Evolutionary conservation across 2,329 filamentous ascomycete genomes (phyloP), one percentile per base, ranked within the genome.

Genomic region (Thermothelomyces thermophilus): DNA sequence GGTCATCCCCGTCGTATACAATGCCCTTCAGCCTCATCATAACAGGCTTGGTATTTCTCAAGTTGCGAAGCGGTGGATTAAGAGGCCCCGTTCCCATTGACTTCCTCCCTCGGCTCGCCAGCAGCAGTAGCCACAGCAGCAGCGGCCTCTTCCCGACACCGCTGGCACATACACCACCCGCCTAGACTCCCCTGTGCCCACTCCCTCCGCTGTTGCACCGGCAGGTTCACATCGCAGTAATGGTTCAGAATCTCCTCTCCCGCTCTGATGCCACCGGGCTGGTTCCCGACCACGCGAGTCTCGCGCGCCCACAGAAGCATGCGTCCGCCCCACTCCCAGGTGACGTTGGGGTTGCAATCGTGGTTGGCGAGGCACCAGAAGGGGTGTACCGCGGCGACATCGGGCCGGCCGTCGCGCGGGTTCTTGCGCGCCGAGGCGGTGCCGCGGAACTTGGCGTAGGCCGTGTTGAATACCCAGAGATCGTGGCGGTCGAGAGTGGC

Each of bases 341-440:
- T 80, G 34, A 97, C 90, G 66, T 95, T 96, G 8, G 93, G 93
- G 64, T 95, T 83, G 68, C 93, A 98, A 65, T 90, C 89, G 66
- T 98, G 93, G 63, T 98, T 98, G 24, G 91, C 90, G 26, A 97
- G 75, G 68, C 90, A 97, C 90, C 93, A 98, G 59, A 95, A 82
- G 2, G 91, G 90, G 69, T 97, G 90, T 24, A 97, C 90, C 24
- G 91, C 91, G 24, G 88, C 89, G 4, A 95, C 86, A 61, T 97
- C 93, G 0, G 93, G 91, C 9, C 87, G 81, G 3, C 90, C 87
- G 55, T 91, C 87, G 59, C 79, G 79, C 0, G 76, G 77, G 54
- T 80, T 89, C 58, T 93, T 84, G 34, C 87, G 80, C 4, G 90
- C 91, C 2, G 89, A 95, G 0, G 93, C 93, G 0, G 90, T 95